These are phyloP conservation scores for Chaetoceros tenuissimus DNA, from an alignment of 108 stramenopile species.

Conservation along the genomic window DNA sequence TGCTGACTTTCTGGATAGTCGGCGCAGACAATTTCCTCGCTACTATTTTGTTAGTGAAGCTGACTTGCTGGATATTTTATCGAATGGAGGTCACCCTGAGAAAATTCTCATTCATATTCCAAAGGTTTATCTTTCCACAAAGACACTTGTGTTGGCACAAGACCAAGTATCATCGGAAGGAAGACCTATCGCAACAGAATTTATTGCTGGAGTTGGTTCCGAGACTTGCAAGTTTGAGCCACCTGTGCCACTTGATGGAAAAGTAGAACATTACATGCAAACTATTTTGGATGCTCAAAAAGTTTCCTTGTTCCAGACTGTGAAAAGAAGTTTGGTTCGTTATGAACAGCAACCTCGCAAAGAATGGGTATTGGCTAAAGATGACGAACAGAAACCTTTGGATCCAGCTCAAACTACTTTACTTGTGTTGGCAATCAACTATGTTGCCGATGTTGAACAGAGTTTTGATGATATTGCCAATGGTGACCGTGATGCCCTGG, in stretches of 20 bases:
- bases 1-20: constrained; percentile 87
- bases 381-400: constrained; percentile 87
- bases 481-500: constrained; percentile 84
- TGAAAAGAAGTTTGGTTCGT: too few species aligned
- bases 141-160: constrained; percentile 80
- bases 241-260: too few species aligned
- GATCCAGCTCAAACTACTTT: constrained; percentile 85
- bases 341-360: too few species aligned
- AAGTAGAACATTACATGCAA: too few species aligned
- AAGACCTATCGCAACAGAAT: constrained; percentile 53
- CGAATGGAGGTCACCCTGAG: constrained; percentile 84
- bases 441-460: constrained; percentile 85
- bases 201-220: too few species aligned
- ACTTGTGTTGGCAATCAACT: constrained; percentile 82
- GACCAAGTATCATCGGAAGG: constrained; percentile 51
- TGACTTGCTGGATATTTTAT: constrained; percentile 82
- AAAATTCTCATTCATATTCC: constrained; percentile 86
- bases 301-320: too few species aligned
- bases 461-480: constrained; percentile 82
- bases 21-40: constrained; percentile 88
- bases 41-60: constrained; percentile 89
- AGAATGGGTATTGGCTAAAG: too few species aligned
- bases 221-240: too few species aligned
- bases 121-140: constrained; percentile 80
- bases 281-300: too few species aligned